Conservation (phyloP, 1,139 yeast genomes). For the Waltiozyma sp. region DNA sequence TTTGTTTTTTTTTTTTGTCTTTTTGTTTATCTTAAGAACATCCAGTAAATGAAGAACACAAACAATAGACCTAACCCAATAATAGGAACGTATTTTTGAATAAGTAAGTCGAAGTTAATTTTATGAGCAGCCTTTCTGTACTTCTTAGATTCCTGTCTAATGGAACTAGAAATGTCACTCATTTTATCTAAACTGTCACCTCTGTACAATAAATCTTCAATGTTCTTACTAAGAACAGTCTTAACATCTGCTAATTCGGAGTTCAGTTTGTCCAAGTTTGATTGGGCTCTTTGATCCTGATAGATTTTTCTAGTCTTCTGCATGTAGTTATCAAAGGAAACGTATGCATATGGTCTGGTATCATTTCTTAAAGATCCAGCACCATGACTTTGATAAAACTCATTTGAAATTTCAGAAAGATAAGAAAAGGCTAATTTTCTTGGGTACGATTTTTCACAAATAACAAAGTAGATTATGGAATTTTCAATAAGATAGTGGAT, state of each 20-base stretch:
- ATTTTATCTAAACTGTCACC: constrained; percentile 91
- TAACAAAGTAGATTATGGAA: constrained; percentile 63
- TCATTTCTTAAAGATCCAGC: constrained; percentile 50
- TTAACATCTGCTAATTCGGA: constrained; percentile 88
- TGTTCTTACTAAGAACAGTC: constrained; percentile 90
- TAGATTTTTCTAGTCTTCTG: constrained; percentile 81
- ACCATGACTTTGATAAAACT: constrained; percentile 74
- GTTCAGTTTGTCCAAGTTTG: constrained; percentile 76
- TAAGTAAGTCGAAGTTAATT: constrained; percentile 80
- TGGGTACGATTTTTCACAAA: constrained; percentile 73
- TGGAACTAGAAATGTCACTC: constrained; percentile 76
- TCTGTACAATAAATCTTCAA: constrained; percentile 85
- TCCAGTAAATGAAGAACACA: constrained; percentile 76
- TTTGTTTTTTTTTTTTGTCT: neutral
- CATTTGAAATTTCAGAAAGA: constrained; percentile 69
- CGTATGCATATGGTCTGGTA: constrained; percentile 82
- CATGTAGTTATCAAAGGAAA: constrained; percentile 74
- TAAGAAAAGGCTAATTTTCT: constrained; percentile 84
- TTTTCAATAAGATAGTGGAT: constrained; percentile 65
- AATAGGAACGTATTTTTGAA: constrained; percentile 83
- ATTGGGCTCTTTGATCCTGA: constrained; percentile 85
- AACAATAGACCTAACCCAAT: constrained; percentile 62
- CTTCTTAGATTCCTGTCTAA: constrained; percentile 76
- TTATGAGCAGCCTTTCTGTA: constrained; percentile 84
- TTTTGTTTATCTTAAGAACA: constrained; percentile 35